Evolutionary conservation across 441 rosid species (phyloP).

Genomic region (Croton setiger): DNA sequence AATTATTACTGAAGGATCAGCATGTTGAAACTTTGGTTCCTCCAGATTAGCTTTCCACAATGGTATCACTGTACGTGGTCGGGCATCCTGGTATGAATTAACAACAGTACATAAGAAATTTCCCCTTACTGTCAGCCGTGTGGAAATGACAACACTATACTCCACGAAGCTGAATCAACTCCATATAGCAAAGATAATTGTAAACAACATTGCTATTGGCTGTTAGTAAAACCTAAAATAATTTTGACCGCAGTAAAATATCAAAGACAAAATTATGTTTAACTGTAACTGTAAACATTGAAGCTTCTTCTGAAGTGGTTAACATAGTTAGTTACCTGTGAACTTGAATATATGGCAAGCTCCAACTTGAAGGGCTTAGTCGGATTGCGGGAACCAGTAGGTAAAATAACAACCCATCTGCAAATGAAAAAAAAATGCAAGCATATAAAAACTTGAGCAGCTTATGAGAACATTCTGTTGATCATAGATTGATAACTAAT

Average conservation of each 20-base stretch:
- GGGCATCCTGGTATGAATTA: slow-evolving; percentile 64
- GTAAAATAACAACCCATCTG: slow-evolving; percentile 89
- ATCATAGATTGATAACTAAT: background rate
- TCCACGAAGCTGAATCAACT: background rate
- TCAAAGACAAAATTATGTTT: background rate
- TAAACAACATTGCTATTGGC: background rate
- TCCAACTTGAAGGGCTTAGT: slow-evolving; percentile 77
- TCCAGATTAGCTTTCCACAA: slow-evolving; percentile 90
- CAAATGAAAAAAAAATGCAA: slow-evolving; percentile 13
- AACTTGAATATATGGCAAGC: slow-evolving; percentile 67
- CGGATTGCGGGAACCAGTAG: slow-evolving; percentile 72
- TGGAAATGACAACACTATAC: too few relatives aligned
- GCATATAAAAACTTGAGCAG: slow-evolving; percentile 10
- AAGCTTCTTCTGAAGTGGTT: background rate
- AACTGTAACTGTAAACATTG: background rate
- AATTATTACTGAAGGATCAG: slow-evolving; percentile 78
- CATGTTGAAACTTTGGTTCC: slow-evolving; percentile 59
- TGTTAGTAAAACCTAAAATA: background rate
- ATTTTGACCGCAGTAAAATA: background rate
- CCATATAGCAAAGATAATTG: background rate
- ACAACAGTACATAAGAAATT: slow-evolving; percentile 19
- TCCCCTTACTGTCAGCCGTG: background rate
- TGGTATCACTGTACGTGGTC: slow-evolving; percentile 64
- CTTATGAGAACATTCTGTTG: background rate
- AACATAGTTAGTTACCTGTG: slow-evolving; percentile 48